Evolutionary conservation across 179 eudicot species (phyloP).

Genomic region (Corrigiola litoralis): DNA sequence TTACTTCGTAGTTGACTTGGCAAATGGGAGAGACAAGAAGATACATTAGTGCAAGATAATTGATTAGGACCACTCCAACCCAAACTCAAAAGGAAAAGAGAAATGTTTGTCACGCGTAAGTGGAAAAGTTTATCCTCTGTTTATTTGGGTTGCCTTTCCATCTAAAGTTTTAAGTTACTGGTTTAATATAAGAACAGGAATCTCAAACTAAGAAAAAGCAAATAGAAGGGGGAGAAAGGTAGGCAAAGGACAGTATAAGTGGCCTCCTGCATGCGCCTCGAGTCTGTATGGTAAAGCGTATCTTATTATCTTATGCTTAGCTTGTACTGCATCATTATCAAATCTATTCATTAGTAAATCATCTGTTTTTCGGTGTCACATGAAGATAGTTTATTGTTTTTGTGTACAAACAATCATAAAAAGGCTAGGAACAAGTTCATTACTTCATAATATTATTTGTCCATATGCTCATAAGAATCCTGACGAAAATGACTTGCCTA

Average conservation of each 20-base stretch:
- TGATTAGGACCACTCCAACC: conserved; percentile 23
- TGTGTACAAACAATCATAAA: not conserved
- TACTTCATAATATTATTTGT: too few relatives aligned
- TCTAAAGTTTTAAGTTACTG: not conserved
- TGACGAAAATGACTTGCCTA: not conserved
- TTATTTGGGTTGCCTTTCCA: not conserved
- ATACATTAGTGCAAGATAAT: conserved; percentile 28
- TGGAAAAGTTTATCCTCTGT: conserved; percentile 17
- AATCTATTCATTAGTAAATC: conserved; percentile 18
- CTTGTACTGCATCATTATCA: conserved; percentile 27
- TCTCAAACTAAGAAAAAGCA: conserved; percentile 34
- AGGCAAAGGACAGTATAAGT: conserved; percentile 26
- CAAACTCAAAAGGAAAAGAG: conserved; percentile 17
- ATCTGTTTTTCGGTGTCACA: conserved; percentile 13
- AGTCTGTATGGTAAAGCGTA: conserved; percentile 6
- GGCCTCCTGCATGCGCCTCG: conserved; percentile 33
- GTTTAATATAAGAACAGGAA: conserved; percentile 13
- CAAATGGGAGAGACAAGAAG: not conserved
- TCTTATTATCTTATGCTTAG: conserved; percentile 30
- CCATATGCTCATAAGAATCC: not conserved
- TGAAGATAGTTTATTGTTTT: not conserved
- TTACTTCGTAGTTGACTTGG: conserved; percentile 31
- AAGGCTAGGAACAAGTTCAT: conserved; percentile 7
- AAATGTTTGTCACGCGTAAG: conserved; percentile 36
- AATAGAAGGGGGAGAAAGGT: not conserved